Conservation (phyloP, 2,329 filamentous ascomycete species). For the Penicillium sclerotigenum region DNA sequence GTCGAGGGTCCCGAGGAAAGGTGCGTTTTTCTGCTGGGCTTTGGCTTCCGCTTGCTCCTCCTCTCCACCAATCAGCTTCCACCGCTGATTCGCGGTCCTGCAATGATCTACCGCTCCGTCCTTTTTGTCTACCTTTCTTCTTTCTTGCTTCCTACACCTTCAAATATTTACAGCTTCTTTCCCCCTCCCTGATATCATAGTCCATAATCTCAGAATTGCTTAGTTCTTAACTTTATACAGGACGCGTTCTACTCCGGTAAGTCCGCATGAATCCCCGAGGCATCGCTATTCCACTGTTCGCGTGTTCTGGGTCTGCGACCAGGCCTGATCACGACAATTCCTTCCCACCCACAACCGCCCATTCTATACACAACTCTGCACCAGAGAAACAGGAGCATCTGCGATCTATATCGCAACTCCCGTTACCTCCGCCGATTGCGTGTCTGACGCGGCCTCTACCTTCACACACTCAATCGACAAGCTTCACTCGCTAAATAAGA, state of each 20-base stretch:
- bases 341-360: neutral
- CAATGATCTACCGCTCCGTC: conserved; percentile 38
- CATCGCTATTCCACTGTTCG: conserved; percentile 1
- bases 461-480: neutral
- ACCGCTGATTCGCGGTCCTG: conserved; percentile 25
- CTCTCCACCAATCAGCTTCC: conserved; percentile 37
- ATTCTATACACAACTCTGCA: neutral
- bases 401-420: neutral
- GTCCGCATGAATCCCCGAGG: conserved; percentile 2
- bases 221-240: neutral
- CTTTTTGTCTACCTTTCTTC: conserved; percentile 30
- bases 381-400: neutral
- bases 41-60: conserved; percentile 37
- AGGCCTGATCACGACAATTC: conserved; percentile 4
- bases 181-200: neutral
- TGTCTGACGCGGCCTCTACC: conserved; percentile 3
- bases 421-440: neutral
- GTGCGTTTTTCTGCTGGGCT: conserved; percentile 18
- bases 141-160: conserved; percentile 12
- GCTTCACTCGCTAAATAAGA: conserved; percentile 15
- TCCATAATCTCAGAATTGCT: neutral
- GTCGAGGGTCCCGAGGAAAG: conserved; percentile 28
- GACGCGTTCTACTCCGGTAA: conserved; percentile 14
- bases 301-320: conserved; percentile 4
- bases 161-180: neutral